A percentile compares a stretch with the other conserved stretches of the same genome.
phyloP scores from a whole-genome alignment of 1,284 basidiomycete genomes.

The Microbotryum saponariae region DNA sequence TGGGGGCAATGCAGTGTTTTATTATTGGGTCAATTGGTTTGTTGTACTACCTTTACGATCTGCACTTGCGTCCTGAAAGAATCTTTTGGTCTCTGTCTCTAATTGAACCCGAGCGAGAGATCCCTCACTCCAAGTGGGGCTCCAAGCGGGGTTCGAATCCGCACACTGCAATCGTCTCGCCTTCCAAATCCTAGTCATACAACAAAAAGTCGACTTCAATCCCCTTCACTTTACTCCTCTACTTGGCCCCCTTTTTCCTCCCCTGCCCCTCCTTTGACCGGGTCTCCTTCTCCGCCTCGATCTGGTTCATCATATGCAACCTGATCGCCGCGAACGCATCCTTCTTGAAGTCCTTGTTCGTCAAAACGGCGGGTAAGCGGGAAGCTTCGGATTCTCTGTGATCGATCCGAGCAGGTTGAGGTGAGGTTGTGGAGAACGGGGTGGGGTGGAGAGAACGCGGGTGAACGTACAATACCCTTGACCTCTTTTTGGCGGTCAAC shows the following conservation, averaged over 20 bases:
- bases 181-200: too few species aligned
- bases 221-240: too few species aligned
- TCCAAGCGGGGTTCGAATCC: too few species aligned
- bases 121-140: too few species aligned
- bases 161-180: too few species aligned
- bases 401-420: slow-evolving; percentile 10
- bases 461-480: slow-evolving; percentile 56
- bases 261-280: not conserved
- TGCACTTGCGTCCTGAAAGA: too few species aligned
- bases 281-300: slow-evolving; percentile 43
- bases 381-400: slow-evolving; percentile 58
- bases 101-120: too few species aligned
- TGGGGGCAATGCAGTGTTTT: too few species aligned
- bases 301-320: slow-evolving; percentile 68
- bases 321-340: slow-evolving; percentile 72
- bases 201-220: too few species aligned
- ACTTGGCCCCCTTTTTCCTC: not conserved
- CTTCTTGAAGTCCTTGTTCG: slow-evolving; percentile 56
- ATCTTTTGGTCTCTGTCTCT: too few species aligned
- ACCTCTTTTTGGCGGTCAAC: slow-evolving; percentile 58
- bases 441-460: not conserved
- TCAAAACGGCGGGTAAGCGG: slow-evolving; percentile 61
- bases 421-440: too few species aligned
- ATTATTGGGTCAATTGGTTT: not conserved
- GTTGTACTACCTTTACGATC: not conserved